Evolutionary conservation across 164 flowering plant species (phyloP), one percentile per base, ranked within the genome.

Genomic region (Chloranthus sessilifolius): DNA sequence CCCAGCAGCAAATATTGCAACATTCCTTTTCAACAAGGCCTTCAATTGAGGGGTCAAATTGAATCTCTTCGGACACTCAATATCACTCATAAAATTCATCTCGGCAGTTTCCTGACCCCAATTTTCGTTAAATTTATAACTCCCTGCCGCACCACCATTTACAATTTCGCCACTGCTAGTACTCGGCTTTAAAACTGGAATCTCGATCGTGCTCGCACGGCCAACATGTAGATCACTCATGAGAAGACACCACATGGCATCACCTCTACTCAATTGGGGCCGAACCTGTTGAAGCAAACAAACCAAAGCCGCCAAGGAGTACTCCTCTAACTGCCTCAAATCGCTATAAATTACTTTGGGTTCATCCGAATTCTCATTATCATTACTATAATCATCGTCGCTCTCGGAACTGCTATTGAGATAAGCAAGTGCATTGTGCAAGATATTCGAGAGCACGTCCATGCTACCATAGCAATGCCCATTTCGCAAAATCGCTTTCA

Each of bases 181-280:
- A 43, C 58, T 44, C 0, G 74, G 49, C 2, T 74, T 74, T 58
- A 73, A 24, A 31, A 65, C 50, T 0, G 95, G 90, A 14, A 87
- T 63, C 38, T 88, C 95, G 68, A 94, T 74, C 7, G 78, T 63
- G 47, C 95, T 80, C 0, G 96, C 99, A 9, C 85, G 72, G 27
- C 91, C 91, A 46, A 88, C 81, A 74, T 88, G 81, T 51, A 89
- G 80, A 74, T 94, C 96, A 65, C 90, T 81, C 97, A 84, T 86
- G 16, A 94, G 75, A 35, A 94, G 78, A 64, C 99, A 94, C 96
- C 92, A 87, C 92, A 94, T 84, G 23, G 97, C 96, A 68, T 89
- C 96, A 4, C 88, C 99, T 61, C 66, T 79, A 53, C 80, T 89
- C 81, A 87, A 66, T 44, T 81, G 74, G 0, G 96, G 97, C 55